A percentile compares a stretch with the other conserved stretches of the same genome.
Conservation (phyloP, 768 basidiomycete species). For the Leccinum sublutescens region DNA sequence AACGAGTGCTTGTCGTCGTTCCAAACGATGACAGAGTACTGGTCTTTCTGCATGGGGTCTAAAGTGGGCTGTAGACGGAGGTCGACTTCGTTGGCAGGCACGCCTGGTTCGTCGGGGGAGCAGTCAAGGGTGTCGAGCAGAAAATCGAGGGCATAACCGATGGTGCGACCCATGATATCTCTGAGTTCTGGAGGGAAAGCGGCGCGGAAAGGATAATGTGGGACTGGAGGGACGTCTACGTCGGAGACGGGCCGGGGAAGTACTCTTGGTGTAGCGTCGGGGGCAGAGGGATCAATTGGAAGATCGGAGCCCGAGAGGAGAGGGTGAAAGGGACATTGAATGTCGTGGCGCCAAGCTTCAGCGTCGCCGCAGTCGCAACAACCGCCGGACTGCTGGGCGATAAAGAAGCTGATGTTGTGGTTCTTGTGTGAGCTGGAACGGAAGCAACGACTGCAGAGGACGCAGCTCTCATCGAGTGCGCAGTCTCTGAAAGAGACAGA, state of each 20-base stretch:
- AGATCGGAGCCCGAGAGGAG: conserved; percentile 33
- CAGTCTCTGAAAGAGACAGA: conserved; percentile 64
- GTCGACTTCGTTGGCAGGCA: conserved; percentile 65
- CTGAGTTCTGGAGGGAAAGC: conserved; percentile 62
- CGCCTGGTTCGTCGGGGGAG: conserved; percentile 75
- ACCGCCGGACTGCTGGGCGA: conserved; percentile 87
- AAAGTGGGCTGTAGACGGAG: conserved; percentile 71
- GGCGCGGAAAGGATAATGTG: conserved; percentile 56
- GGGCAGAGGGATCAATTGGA: conserved; percentile 13
- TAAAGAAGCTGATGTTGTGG: conserved; percentile 93
- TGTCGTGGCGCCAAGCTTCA: conserved; percentile 76
- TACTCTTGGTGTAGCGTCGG: conserved; percentile 42
- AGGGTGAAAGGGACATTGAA: conserved; percentile 77
- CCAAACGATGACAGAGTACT: conserved; percentile 85
- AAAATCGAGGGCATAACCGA: conserved; percentile 79
- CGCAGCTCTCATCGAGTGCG: conserved; percentile 84
- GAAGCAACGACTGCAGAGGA: conserved; percentile 89
- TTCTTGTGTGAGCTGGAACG: conserved; percentile 80
- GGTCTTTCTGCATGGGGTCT: conserved; percentile 77
- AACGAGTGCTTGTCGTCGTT: conserved; percentile 97
- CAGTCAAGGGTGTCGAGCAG: conserved; percentile 79
- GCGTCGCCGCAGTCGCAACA: conserved; percentile 95
- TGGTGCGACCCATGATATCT: conserved; percentile 70
- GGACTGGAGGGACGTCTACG: conserved; percentile 57
- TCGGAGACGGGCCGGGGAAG: conserved; percentile 39